Base-by-base conservation (phyloP, 2,329 filamentous ascomycete genomes). In the Penicillium sp. region DNA sequence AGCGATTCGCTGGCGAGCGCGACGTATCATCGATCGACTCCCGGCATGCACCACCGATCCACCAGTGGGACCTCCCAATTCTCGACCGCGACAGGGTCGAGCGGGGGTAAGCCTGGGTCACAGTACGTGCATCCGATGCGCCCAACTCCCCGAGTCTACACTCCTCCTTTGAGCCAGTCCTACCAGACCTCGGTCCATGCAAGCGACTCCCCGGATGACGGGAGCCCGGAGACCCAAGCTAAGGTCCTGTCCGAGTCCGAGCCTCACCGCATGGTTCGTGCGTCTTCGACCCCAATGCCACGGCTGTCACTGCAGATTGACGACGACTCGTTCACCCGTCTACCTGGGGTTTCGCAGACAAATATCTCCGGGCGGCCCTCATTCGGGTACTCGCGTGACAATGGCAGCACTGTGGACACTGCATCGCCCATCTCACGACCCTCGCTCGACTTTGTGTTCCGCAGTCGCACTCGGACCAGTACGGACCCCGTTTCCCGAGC, bases 91-190 rank as follows among this genome's bases (percentile, higher is more conserved):
- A 74, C 74, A 17, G 70, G 76, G 45, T 81, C 82, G 4, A 79
- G 77, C 62, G 76, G 79, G 61, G 78, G 77, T 59, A 79, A 80
- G 35, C 81, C 82, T 2, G 80, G 79, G 28, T 80, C 80, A 34
- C 79, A 82, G 38, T 85, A 84, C 67, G 75, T 84, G 54, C 81
- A 85, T 65, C 79, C 83, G 1, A 82, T 86, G 78, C 81, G 83
- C 54, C 84, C 84, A 65, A 81, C 79, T 3, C 83, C 83, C 11
- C 77, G 81, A 50, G 79, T 81, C 8, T 84, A 82, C 72, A 84
- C 82, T 4, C 82, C 83, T 41, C 82, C 83, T 22, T 72, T 81
- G 37, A 78, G 79, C 47, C 78, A 79, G 52, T 83, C 83, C 1
- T 79, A 80, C 52, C 79, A 83, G 25, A 76, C 76, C 1, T 85